These are phyloP conservation scores for Ilyonectria sp. DNA, from an alignment of 2,329 filamentous ascomycete species.

Conservation along the genomic window DNA sequence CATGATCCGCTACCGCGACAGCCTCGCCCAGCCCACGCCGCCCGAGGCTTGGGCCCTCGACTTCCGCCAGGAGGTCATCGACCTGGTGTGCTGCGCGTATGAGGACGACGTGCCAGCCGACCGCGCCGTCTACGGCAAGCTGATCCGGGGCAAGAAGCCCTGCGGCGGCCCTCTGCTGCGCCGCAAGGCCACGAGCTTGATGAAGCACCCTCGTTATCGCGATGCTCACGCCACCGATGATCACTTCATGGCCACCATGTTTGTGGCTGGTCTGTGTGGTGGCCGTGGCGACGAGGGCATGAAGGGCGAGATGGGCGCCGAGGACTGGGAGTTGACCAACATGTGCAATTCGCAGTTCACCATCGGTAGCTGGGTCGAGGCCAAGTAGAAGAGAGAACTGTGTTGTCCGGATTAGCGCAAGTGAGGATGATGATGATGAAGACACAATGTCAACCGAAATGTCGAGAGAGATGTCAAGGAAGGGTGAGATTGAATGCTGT, in stretches of 20 bases:
- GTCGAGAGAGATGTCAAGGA: neutral
- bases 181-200: slow-evolving; percentile 60
- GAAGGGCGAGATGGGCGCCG: slow-evolving; percentile 61
- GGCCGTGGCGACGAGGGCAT: slow-evolving; percentile 63
- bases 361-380: slow-evolving; percentile 54
- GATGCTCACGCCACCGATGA: slow-evolving; percentile 80
- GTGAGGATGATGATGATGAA: neutral
- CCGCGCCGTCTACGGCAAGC: slow-evolving; percentile 18
- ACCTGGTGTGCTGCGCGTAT: slow-evolving; percentile 61
- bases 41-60: slow-evolving; percentile 69
- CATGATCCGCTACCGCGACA: slow-evolving; percentile 70
- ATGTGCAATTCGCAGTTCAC: slow-evolving; percentile 76
- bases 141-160: slow-evolving; percentile 25
- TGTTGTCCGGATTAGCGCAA: neutral
- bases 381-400: neutral
- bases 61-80: slow-evolving; percentile 76
- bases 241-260: slow-evolving; percentile 77
- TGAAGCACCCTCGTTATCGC: slow-evolving; percentile 77
- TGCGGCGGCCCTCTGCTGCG: slow-evolving; percentile 26
- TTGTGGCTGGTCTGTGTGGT: slow-evolving; percentile 67
- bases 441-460: neutral
- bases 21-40: slow-evolving; percentile 29
- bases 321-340: slow-evolving; percentile 77
- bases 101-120: slow-evolving; percentile 49
- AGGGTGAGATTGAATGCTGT: neutral